Conservation (phyloP, 179 eudicot species). For the Kewa caespitosa region DNA sequence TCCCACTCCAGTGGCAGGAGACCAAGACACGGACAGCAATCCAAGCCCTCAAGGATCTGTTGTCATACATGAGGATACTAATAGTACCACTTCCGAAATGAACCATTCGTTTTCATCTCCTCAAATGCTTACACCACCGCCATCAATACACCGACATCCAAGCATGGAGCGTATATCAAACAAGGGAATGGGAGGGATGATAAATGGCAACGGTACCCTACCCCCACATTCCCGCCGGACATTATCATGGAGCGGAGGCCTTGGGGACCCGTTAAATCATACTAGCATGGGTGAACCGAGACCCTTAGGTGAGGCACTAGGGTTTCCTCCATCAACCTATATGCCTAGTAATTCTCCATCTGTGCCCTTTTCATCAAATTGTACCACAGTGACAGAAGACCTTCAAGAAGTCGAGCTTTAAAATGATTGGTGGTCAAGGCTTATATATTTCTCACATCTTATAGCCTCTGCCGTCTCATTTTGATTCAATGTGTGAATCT, state of each 20-base stretch:
- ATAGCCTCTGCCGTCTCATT: not conserved
- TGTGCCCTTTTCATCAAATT: constrained; percentile 27
- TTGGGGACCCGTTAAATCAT: constrained; percentile 28
- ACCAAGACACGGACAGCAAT: constrained; percentile 23
- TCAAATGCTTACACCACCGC: constrained; percentile 31
- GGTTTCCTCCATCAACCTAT: constrained; percentile 36
- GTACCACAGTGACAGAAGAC: constrained; percentile 43
- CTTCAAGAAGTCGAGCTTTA: constrained; percentile 64
- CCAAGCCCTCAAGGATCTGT: constrained; percentile 22
- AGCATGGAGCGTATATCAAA: constrained; percentile 51
- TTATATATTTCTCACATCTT: constrained; percentile 1
- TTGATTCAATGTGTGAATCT: not conserved
- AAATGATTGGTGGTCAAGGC: constrained; percentile 13
- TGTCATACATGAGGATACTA: constrained; percentile 26
- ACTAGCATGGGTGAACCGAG: constrained; percentile 27
- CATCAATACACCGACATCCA: constrained; percentile 46
- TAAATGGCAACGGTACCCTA: constrained; percentile 24
- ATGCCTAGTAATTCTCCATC: constrained; percentile 30
- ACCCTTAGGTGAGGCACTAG: constrained; percentile 38
- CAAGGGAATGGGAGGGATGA: constrained; percentile 25
- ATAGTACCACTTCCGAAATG: constrained; percentile 23
- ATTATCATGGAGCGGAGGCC: constrained; percentile 76
- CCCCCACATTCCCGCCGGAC: constrained; percentile 54
- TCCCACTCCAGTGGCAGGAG: constrained; percentile 51
- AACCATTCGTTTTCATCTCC: constrained; percentile 29